A percentile compares a stretch with the other conserved stretches of the same genome.
Conservation (phyloP, 768 basidiomycete species). For the Hypholoma sublateritium region DNA sequence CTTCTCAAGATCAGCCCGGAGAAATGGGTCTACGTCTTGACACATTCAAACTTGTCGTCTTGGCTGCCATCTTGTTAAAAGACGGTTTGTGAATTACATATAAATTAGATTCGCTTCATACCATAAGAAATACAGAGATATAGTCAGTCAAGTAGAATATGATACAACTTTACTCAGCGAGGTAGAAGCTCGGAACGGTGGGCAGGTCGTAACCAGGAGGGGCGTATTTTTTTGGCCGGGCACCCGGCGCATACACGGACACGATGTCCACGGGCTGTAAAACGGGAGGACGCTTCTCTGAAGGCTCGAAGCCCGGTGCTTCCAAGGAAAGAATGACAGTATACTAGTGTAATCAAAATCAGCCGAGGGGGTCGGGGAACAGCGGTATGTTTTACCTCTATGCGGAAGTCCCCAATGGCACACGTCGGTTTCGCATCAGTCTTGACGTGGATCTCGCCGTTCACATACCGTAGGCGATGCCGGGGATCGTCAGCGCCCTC, state of each 20-base stretch:
- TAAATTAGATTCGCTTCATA: no score
- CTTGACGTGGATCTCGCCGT: conserved; percentile 38
- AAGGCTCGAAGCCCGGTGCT: conserved; percentile 24
- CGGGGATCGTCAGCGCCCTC: conserved; percentile 24
- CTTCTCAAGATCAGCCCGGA: no score
- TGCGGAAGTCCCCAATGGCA: conserved; percentile 35
- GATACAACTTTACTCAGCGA: no score
- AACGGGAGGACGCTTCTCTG: conserved; percentile 24
- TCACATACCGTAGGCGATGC: conserved; percentile 24
- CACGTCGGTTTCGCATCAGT: conserved; percentile 35
- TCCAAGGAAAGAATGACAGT: conserved; percentile 37
- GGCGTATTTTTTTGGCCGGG: conserved; percentile 28
- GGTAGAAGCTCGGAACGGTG: no score
- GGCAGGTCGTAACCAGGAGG: conserved; percentile 25
- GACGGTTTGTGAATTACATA: no score
- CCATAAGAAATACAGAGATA: no score
- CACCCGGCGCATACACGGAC: conserved; percentile 27
- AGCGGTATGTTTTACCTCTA: conserved; percentile 30
- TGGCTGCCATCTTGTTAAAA: no score
- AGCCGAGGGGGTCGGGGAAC: background rate
- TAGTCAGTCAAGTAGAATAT: no score
- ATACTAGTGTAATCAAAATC: conserved; percentile 30
- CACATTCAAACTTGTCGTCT: no score
- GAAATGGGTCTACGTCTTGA: no score
- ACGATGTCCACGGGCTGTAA: conserved; percentile 33